Evolutionary conservation across 2,329 filamentous ascomycete species (phyloP).

Genomic region (Alternaria sp.): DNA sequence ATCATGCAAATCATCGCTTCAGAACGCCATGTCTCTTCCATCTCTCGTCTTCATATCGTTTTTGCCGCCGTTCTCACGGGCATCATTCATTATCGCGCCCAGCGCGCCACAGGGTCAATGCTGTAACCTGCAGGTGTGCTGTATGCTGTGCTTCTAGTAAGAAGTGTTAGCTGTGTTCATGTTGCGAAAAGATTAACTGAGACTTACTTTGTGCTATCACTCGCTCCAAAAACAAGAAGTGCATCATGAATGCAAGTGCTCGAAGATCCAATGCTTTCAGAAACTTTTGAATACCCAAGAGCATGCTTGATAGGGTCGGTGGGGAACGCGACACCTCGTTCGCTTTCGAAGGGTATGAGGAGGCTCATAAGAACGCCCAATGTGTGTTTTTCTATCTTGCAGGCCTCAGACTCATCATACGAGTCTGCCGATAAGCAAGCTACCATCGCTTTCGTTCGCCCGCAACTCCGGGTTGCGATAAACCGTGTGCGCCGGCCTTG

Average conservation of each 20-base stretch:
- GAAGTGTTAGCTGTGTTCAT: neutral
- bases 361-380: neutral
- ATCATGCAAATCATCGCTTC: neutral
- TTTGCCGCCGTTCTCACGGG: neutral
- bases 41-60: neutral
- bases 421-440: constrained; percentile 24
- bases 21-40: neutral
- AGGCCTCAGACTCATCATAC: constrained; percentile 24
- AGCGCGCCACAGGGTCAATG: no score
- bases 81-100: neutral
- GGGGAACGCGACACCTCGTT: neutral
- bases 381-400: neutral
- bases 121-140: neutral
- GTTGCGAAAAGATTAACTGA: accelerated
- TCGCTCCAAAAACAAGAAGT: neutral
- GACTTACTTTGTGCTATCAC: neutral
- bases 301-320: neutral
- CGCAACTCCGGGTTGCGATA: constrained; percentile 15
- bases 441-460: constrained; percentile 19
- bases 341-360: neutral
- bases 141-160: neutral
- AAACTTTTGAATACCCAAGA: neutral
- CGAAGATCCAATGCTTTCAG: neutral
- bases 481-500: constrained; percentile 22
- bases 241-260: neutral